Conservation (phyloP, 257 asterid genomes). For the Coffea eugenioides region DNA sequence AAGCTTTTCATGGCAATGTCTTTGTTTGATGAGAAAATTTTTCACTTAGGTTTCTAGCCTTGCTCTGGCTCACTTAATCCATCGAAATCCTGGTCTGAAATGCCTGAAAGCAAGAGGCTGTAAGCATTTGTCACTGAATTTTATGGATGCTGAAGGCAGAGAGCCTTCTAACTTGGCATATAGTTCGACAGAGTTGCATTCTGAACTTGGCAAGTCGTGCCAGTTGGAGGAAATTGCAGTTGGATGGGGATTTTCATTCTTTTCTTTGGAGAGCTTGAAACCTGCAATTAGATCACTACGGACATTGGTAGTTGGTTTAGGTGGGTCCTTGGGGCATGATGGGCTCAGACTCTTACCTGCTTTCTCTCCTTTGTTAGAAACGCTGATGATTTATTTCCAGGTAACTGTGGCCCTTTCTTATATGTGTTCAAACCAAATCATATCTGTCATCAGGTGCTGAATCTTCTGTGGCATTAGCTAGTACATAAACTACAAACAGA, state of each 20-base stretch:
- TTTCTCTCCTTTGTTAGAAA: conserved; percentile 71
- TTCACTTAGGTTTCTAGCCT: conserved; percentile 58
- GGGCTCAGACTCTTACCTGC: conserved; percentile 64
- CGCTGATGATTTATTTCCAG: conserved; percentile 76
- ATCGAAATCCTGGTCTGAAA: conserved; percentile 55
- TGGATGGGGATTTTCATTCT: conserved; percentile 90
- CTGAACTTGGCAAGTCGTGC: conserved; percentile 54
- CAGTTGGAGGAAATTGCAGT: conserved; percentile 66
- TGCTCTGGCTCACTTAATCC: conserved; percentile 55
- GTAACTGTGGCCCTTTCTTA: conserved; percentile 29
- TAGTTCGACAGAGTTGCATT: conserved; percentile 40
- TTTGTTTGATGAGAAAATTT: neutral
- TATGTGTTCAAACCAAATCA: neutral
- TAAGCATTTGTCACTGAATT: conserved; percentile 41
- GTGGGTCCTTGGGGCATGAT: conserved; percentile 73
- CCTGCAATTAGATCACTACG: conserved; percentile 60
- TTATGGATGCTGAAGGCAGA: conserved; percentile 30
- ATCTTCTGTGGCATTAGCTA: neutral
- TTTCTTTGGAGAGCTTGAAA: conserved; percentile 51
- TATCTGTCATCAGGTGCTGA: neutral
- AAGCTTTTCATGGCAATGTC: neutral
- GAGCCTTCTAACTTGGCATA: conserved; percentile 23
- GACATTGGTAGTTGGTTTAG: conserved; percentile 68
- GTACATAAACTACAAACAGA: neutral
- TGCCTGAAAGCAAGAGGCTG: conserved; percentile 72